Base-by-base conservation (phyloP, 2,329 filamentous ascomycete genomes). In the Coniochaeta sp. region DNA sequence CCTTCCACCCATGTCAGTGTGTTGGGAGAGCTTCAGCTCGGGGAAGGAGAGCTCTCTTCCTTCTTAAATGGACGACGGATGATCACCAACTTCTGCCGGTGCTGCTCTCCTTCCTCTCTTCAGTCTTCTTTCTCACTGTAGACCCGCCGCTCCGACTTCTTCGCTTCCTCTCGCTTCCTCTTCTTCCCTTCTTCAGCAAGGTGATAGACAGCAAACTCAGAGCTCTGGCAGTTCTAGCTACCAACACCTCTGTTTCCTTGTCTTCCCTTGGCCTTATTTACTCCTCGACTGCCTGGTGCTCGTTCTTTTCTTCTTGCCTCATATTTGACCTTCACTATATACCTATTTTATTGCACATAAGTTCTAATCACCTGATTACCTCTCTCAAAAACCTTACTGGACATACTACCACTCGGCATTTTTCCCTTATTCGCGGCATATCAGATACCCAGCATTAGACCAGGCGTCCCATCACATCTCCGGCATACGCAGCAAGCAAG, bases 151-250 rank as follows among this genome's bases (percentile, higher is more conserved):
- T 14, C 10, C 38, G 26, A 24, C 38, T n/a, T n/a, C n/a, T n/a
- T n/a, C n/a, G n/a, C n/a, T n/a, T n/a, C n/a, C n/a, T n/a, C n/a
- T n/a, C n/a, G n/a, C n/a, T n/a, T 46, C 35, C 13, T 52, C 51
- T 51, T 27, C 28, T 52, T 52, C 48, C 46, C 54, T 55, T 58
- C 55, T 51, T 55, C 51, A 51, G 52, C 46, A 47, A 59, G 58
- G 52, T 60, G 60, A 56, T 54, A 53, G 45, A 30, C 53, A 54
- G 53, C 52, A 57, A 57, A 65, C 66, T 65, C 70, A 71, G 45
- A 48, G 45, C 45, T 48, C 45, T 20, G 45, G 45, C 28, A 48
- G 45, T 53, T 51, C 32, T 45, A 53, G 45, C n/a, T n/a, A n/a
- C n/a, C 53, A 52, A 49, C 10, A 2, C 18, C 31, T 30, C 28